A percentile compares a stretch with the other conserved stretches of the same genome.
Conservation (phyloP, 352 stramenopile species). For the Phytopythium boreale region DNA sequence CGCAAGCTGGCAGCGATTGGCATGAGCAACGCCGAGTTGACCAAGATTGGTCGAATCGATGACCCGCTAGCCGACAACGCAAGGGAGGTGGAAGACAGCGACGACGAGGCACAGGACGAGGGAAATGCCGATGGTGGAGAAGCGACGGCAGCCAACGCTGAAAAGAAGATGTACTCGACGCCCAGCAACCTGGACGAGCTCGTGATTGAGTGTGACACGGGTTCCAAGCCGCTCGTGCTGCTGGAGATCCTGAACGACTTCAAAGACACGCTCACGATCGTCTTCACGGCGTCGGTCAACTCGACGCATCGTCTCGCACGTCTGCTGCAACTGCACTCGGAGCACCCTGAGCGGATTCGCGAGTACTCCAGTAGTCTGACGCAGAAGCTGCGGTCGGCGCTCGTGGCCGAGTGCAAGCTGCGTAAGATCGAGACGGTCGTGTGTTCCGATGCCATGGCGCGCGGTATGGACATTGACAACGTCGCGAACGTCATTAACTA, state of each 20-base stretch:
- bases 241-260: conserved; percentile 90
- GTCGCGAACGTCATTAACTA: conserved; percentile 95
- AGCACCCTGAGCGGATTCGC: conserved; percentile 51
- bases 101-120: conserved; percentile 25
- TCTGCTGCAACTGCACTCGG: conserved; percentile 89
- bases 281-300: conserved; percentile 97
- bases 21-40: conserved; percentile 94
- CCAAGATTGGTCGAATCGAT: conserved; percentile 74
- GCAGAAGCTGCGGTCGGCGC: conserved; percentile 70
- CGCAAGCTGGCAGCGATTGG: conserved; percentile 94
- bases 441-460: conserved; percentile 91
- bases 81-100: conserved; percentile 36
- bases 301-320: conserved; percentile 94
- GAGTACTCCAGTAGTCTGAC: conserved; percentile 83
- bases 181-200: conserved; percentile 81
- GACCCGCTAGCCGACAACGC: conserved; percentile 67
- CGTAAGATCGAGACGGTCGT: conserved; percentile 77
- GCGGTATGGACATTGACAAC: conserved; percentile 92
- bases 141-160: conserved; percentile 1
- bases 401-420: conserved; percentile 78
- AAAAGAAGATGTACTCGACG: conserved; percentile 71
- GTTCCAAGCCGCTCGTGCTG: conserved; percentile 95
- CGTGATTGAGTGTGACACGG: conserved; percentile 91
- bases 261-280: conserved; percentile 79
- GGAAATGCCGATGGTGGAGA: conserved; percentile 10